Base-by-base conservation (phyloP, 441 rosid genomes). In the Mallotus japonicus region DNA sequence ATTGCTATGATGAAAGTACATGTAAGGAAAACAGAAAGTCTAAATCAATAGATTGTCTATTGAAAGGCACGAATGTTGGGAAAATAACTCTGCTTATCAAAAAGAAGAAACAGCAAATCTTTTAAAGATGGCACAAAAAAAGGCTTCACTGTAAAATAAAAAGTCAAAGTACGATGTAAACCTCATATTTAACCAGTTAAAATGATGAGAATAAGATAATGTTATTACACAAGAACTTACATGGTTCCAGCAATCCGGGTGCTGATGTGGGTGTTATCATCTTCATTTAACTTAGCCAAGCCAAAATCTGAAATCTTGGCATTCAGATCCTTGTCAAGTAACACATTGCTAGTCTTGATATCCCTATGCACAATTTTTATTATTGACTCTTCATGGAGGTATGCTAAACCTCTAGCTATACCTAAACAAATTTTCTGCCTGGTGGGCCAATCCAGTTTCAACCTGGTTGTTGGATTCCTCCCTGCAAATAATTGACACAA, bases 261-360 rank as follows among this genome's bases (percentile, higher is more conserved):
- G 77, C 97, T 87, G 77, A 90, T 86, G 77, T 89, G 97, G 65
- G 92, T 87, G 68, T 85, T 80, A 15, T 82, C 95, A 72, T 88
- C 95, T 75, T 92, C 93, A 58, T 85, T 82, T 6, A 92, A 85
- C 85, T 87, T 92, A 24, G 97, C 95, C 77, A 92, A 70, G 75
- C 97, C 97, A 65, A 92, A 92, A 76, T 92, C 95, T 15, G 97
- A 92, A 77, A 92, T 92, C 77, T 92, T 92, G 6, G 97, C 88
- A 54, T 86, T 89, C 40, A 91, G 81, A 77, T 89, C 83, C 80
- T 87, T 85, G 69, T 91, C 95, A 24, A 91, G 90, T 71, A 91
- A 83, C 72, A 92, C 91, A 47, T 92, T 92, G 86, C 97, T 90
- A 1, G 93, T 84, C 86, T 92, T 92, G 68, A 90, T 92, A 83